These are phyloP conservation scores for Tephrocybe rancida DNA, from an alignment of 768 basidiomycete species.

Conservation along the genomic window DNA sequence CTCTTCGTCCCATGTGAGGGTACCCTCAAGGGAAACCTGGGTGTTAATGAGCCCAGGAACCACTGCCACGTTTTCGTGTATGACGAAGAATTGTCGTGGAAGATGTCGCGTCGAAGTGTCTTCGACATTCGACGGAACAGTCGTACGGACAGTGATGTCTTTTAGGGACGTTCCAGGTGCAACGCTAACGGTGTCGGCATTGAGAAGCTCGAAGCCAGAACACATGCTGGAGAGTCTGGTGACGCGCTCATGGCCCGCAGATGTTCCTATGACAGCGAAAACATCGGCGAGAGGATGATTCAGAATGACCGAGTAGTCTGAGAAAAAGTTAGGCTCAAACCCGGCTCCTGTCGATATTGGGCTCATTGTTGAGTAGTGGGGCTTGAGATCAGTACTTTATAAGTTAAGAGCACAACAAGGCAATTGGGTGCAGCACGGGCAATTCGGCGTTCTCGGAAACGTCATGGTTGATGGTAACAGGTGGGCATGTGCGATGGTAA, in stretches of 20 bases:
- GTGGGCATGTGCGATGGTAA: too few relatives aligned
- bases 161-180: constrained; percentile 10
- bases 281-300: constrained; percentile 28
- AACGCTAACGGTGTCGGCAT: constrained; percentile 25
- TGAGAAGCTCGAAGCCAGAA: constrained; percentile 26
- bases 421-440: neutral
- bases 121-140: neutral
- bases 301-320: constrained; percentile 27
- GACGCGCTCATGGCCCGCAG: constrained; percentile 33
- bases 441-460: neutral
- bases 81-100: constrained; percentile 30
- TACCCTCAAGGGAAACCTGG: constrained; percentile 29
- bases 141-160: constrained; percentile 17
- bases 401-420: neutral
- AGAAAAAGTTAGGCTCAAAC: constrained; percentile 31
- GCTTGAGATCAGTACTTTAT: neutral
- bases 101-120: constrained; percentile 8
- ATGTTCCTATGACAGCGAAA: constrained; percentile 29
- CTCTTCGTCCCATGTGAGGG: constrained; percentile 34
- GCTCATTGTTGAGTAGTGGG: neutral
- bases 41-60: constrained; percentile 30
- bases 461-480: too few relatives aligned
- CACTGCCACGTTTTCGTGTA: constrained; percentile 34
- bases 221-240: constrained; percentile 31
- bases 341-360: constrained; percentile 5